These are phyloP conservation scores for Lagenidium sp. DNA, from an alignment of 352 stramenopile genomes.

Conservation along the genomic window DNA sequence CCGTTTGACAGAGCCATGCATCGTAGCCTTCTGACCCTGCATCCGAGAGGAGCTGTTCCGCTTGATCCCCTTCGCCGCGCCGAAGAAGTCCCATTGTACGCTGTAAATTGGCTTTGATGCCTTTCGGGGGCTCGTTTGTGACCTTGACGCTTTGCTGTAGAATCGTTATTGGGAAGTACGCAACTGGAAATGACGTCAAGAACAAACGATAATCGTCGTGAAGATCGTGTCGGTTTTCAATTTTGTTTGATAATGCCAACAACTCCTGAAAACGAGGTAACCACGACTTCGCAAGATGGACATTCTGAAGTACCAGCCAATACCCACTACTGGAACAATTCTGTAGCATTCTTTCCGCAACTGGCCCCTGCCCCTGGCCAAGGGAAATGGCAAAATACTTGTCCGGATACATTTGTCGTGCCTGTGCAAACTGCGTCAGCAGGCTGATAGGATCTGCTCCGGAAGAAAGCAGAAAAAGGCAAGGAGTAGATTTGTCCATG, in stretches of 20 bases:
- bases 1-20: slow-evolving; percentile 13
- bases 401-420: slow-evolving; percentile 21
- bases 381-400: slow-evolving; percentile 59
- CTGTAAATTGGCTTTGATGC: slow-evolving; percentile 65
- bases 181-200: slow-evolving; percentile 50
- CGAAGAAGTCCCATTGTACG: slow-evolving; percentile 50
- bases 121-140: slow-evolving; percentile 65
- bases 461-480: slow-evolving; percentile 67
- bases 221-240: slow-evolving; percentile 18
- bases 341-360: slow-evolving; percentile 53
- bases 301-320: slow-evolving; percentile 72
- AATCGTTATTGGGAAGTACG: slow-evolving; percentile 65
- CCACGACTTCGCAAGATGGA: slow-evolving; percentile 71
- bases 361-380: slow-evolving; percentile 62
- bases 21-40: background rate
- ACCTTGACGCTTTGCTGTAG: slow-evolving; percentile 74
- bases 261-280: slow-evolving; percentile 50
- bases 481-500: slow-evolving; percentile 52
- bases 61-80: slow-evolving; percentile 1
- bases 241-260: slow-evolving; percentile 20
- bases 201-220: slow-evolving; percentile 62
- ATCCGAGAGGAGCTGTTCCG: background rate
- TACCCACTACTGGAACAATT: slow-evolving; percentile 30
- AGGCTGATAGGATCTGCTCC: slow-evolving; percentile 49
- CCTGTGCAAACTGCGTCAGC: slow-evolving; percentile 37